These are phyloP conservation scores for Lodderomyces oxycetoniae DNA, from an alignment of 1,139 yeast genomes.

Conservation along the genomic window DNA sequence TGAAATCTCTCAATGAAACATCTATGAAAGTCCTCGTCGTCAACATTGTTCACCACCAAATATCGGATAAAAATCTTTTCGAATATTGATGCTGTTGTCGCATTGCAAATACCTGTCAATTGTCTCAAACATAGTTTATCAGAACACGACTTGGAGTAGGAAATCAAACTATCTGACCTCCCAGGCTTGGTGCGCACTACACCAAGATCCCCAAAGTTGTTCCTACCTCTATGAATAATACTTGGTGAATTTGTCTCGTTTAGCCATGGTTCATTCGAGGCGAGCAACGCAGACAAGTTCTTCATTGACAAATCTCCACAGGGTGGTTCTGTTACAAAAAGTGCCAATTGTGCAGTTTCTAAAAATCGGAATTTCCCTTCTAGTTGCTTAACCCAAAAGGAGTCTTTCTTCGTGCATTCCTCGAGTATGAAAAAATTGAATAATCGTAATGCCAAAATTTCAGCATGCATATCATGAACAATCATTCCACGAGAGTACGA, in stretches of 20 bases:
- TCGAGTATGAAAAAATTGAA: conserved; percentile 49
- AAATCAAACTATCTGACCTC: conserved; percentile 62
- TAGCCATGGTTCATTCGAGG: conserved; percentile 20
- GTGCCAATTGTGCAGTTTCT: conserved; percentile 39
- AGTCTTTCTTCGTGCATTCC: conserved; percentile 17
- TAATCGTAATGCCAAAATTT: conserved; percentile 63
- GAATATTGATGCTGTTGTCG: conserved; percentile 43
- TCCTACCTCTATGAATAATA: conserved; percentile 60
- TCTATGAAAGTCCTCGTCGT: conserved; percentile 39
- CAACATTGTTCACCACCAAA: conserved; percentile 42
- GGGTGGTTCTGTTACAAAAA: conserved; percentile 78
- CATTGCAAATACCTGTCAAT: conserved; percentile 52
- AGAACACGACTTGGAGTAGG: conserved; percentile 80
- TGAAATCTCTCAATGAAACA: conserved; percentile 41
- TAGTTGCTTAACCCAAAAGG: conserved; percentile 5
- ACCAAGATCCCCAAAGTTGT: conserved; percentile 53
- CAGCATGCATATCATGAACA: conserved; percentile 89
- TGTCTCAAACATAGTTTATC: conserved; percentile 74
- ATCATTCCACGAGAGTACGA: conserved; percentile 50
- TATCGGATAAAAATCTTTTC: conserved; percentile 41
- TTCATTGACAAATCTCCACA: conserved; percentile 88
- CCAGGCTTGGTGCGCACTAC: conserved; percentile 90
- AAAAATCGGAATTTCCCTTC: conserved; percentile 24
- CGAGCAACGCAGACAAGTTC: conserved; percentile 14
- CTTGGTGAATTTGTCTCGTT: too few relatives aligned